These are phyloP conservation scores for Phytophthora boehmeriae DNA, from an alignment of 352 stramenopile genomes.

Conservation along the genomic window DNA sequence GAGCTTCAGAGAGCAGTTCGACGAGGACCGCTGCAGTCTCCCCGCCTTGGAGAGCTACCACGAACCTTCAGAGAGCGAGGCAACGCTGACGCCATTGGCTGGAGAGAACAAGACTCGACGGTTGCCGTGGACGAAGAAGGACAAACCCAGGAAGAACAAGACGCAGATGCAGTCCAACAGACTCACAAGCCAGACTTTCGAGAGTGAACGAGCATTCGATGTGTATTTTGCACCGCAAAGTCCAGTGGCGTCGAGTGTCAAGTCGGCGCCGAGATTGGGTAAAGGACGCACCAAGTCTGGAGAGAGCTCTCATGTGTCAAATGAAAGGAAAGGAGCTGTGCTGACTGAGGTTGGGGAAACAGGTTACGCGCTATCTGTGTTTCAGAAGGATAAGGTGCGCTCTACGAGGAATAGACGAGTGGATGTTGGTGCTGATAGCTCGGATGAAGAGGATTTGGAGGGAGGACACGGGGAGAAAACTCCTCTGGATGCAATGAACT, in stretches of 20 bases:
- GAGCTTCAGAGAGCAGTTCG: conserved; percentile 53
- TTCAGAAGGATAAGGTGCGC: conserved; percentile 25
- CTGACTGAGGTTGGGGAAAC: conserved; percentile 65
- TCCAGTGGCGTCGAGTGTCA: conserved; percentile 24
- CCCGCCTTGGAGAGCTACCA: conserved; percentile 54
- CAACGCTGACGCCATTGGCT: not conserved
- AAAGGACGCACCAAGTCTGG: conserved; percentile 26
- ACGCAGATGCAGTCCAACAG: not conserved
- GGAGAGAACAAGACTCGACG: conserved; percentile 7
- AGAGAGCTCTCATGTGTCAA: conserved; percentile 25
- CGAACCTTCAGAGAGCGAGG: conserved; percentile 16
- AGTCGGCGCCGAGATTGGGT: conserved; percentile 13
- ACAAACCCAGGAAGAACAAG: conserved; percentile 14
- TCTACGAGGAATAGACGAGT: conserved; percentile 1
- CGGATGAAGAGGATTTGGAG: conserved; percentile 22
- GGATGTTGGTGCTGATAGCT: conserved; percentile 15
- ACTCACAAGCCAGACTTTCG: conserved; percentile 7
- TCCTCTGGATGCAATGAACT: conserved; percentile 30
- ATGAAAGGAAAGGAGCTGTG: conserved; percentile 50
- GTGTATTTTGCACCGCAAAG: conserved; percentile 44
- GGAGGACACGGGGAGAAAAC: conserved; percentile 14
- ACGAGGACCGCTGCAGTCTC: conserved; percentile 61
- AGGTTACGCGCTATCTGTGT: conserved; percentile 47
- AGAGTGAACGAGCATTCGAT: conserved; percentile 17
- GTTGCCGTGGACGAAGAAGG: conserved; percentile 13